Evolutionary conservation across 345 rosid genomes (phyloP), one percentile per base, ranked within the genome.

Genomic region (Isatis tinctoria): DNA sequence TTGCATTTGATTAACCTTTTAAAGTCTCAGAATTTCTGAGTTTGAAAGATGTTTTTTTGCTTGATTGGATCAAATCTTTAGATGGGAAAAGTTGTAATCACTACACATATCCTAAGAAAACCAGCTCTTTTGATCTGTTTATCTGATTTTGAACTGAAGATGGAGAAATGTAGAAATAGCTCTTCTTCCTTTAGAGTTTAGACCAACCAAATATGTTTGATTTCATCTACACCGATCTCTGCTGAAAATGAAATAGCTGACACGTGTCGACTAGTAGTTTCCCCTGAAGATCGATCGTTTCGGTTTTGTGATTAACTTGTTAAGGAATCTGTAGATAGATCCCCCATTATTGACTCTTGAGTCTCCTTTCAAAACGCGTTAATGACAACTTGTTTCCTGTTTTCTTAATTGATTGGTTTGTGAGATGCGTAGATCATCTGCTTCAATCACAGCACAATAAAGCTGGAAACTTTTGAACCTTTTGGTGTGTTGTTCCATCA

Each of bases 31-130:
- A 52, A 27, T 67, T 73, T 63, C 36, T 37, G 6, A 27, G 53
- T 36, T 37, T 39, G 28, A 56, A 30, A 44, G 49, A 54, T 67
- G 44, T 17, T 3, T 18, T 68, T 20, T 17, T 14, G 39, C 47
- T 32, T 54, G 13, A 10, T 52, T n/a, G 4, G 65, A 68, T 60
- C 63, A 69, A 64, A 40, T 66, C 68, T 65, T 41, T 48, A 71
- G 40, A 49, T 58, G 32, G 39, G 32, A 57, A 41, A 22, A 2
- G 18, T 17, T 61, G 63, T 49, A 41, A 53, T 33, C 33, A 2
- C 51, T 33, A 20, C 5, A 51, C 51, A 8, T n/a, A 33, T 75
- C 32, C 64, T 51, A 3, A 33, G 16, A 74, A 22, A 40, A 35
- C 62, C 65, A 70, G 75, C 54, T 47, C 40, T 48, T 27, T 56